Percentiles rank a stretch among this genome's conserved stretches.
Evolutionary conservation across 2,329 filamentous ascomycete species (phyloP).

Genomic region (Alternaria brassicicola): DNA sequence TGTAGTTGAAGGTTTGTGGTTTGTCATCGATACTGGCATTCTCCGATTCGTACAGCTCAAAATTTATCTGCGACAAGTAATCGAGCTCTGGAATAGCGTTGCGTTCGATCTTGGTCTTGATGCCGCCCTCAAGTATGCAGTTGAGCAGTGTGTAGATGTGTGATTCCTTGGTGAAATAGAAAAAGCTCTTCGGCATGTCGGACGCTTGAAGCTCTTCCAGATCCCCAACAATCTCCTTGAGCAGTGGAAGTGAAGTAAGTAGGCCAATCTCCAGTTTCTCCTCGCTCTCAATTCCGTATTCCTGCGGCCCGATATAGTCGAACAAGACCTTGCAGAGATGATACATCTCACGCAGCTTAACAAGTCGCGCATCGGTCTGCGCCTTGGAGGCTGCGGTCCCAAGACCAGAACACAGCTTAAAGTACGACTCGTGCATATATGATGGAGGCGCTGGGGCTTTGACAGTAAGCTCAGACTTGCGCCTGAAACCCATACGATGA

Average conservation of each 20-base stretch:
- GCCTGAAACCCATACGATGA: constrained; percentile 60
- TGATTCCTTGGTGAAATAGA: constrained; percentile 99
- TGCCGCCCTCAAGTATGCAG: constrained; percentile 94
- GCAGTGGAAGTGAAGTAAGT: constrained; percentile 86
- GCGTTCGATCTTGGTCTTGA: constrained; percentile 95
- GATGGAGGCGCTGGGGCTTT: constrained; percentile 32
- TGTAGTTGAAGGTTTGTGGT: constrained; percentile 84
- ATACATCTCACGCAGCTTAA: constrained; percentile 90
- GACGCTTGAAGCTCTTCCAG: constrained; percentile 97
- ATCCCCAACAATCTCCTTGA: constrained; percentile 96
- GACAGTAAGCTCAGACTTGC: constrained; percentile 54
- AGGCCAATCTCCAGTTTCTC: constrained; percentile 99
- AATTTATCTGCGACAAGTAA: constrained; percentile 96
- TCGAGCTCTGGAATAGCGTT: constrained; percentile 96
- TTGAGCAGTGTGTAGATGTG: constrained; percentile 98
- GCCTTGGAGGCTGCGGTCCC: constrained; percentile 65
- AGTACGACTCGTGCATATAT: constrained; percentile 69
- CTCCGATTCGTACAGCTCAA: constrained; percentile 95
- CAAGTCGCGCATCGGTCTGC: constrained; percentile 82
- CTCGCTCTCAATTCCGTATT: constrained; percentile 93
- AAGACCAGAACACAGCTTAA: constrained; percentile 84
- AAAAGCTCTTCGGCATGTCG: constrained; percentile 91
- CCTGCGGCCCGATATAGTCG: constrained; percentile 97
- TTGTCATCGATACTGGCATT: constrained; percentile 65
- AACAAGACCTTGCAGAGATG: constrained; percentile 93